These are phyloP conservation scores for Pouteria glomerata DNA, from an alignment of 148 eudicot species.

Conservation along the genomic window DNA sequence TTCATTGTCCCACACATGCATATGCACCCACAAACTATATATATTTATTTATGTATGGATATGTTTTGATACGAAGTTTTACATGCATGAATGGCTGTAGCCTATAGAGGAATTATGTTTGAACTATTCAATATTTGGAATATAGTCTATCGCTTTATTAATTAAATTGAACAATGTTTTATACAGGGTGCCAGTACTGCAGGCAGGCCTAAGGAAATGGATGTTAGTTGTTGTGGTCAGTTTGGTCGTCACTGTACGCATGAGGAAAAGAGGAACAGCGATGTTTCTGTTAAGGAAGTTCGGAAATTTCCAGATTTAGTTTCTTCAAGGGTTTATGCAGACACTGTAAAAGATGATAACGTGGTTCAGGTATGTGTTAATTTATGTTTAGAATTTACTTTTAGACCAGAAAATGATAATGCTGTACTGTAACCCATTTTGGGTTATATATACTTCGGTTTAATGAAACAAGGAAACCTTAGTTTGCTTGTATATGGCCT, in stretches of 20 bases:
- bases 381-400: neutral
- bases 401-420: neutral
- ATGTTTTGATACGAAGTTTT: neutral
- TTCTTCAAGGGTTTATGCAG: constrained; percentile 26
- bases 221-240: neutral
- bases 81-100: neutral
- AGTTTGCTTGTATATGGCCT: constrained; percentile 1
- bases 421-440: neutral
- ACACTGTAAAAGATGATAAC: constrained; percentile 27
- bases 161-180: constrained; percentile 10
- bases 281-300: constrained; percentile 24
- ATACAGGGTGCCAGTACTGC: constrained; percentile 25
- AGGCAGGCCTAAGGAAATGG: constrained; percentile 16
- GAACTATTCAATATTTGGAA: neutral
- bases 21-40: no score
- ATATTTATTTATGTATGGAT: no score
- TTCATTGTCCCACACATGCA: neutral
- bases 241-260: neutral
- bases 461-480: neutral
- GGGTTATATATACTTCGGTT: neutral
- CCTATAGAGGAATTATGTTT: neutral
- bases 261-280: constrained; percentile 7
- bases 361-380: constrained; percentile 41
- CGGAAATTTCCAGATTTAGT: constrained; percentile 8
- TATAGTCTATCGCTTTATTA: neutral